phyloP scores from a whole-genome alignment of 2,329 filamentous ascomycete species.

The Colletotrichum sp. region DNA sequence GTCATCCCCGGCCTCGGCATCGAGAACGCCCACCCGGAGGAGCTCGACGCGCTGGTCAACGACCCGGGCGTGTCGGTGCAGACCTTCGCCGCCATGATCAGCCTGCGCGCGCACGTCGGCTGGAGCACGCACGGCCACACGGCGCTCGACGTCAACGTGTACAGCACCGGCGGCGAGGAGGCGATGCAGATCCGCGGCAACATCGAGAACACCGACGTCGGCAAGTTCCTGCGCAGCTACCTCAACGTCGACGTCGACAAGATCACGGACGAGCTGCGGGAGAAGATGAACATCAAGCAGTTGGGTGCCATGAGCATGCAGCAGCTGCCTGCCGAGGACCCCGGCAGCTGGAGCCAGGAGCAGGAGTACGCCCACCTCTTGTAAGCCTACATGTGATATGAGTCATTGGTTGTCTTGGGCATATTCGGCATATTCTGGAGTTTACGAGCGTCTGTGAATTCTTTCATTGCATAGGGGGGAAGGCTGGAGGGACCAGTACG shows the following conservation, averaged over 20 bases:
- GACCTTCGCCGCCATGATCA: slow-evolving; percentile 84
- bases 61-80: slow-evolving; percentile 58
- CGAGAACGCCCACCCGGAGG: slow-evolving; percentile 70
- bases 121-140: slow-evolving; percentile 96
- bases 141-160: slow-evolving; percentile 96
- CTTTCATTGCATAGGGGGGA: background rate
- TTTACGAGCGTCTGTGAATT: background rate
- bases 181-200: slow-evolving; percentile 77
- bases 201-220: slow-evolving; percentile 93
- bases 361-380: slow-evolving; percentile 9
- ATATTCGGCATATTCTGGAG: slow-evolving; percentile 3
- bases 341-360: background rate
- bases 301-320: slow-evolving; percentile 6
- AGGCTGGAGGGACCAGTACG: background rate
- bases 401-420: background rate
- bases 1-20: slow-evolving; percentile 78
- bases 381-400: background rate
- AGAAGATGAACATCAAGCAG: slow-evolving; percentile 47
- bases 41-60: slow-evolving; percentile 71
- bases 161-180: slow-evolving; percentile 74
- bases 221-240: slow-evolving; percentile 80
- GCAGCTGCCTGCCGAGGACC: background rate
- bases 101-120: slow-evolving; percentile 84
- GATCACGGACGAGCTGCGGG: slow-evolving; percentile 77
- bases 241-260: slow-evolving; percentile 79